Evolutionary conservation across 305 asterid genomes (phyloP), one percentile per base, ranked within the genome.

Genomic region (Fraxinus baroniana): DNA sequence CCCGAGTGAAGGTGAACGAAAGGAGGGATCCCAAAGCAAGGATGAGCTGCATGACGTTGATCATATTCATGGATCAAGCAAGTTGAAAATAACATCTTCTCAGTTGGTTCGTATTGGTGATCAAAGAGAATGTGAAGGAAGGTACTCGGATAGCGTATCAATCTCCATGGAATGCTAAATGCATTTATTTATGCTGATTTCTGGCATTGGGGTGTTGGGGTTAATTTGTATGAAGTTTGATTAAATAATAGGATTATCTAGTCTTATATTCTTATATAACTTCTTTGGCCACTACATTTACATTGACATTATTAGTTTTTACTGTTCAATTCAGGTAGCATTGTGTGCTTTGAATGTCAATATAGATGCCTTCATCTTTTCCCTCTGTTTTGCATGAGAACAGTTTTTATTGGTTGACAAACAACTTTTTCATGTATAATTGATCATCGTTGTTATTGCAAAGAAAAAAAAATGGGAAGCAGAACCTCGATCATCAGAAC

Each of bases 31-130:
- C 17, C 90, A 85, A 46, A 89, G 87, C 83, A 88, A 87, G 74
- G 92, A 78, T 68, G 89, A 86, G 74, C 32, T 81, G 73, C 86
- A 79, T 46, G 88, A 87, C 7, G 84, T 41, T 55, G 84, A 86
- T 78, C 87, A 80, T 72, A 89, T 80, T 55, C 89, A 36, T 5
- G 88, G 86, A 57, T 88, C 84, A 81, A 86, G 92, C 72, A 88
- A 87, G 81, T 90, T 87, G 81, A 87, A 88, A 81, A 89, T 81
- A 46, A 87, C 85, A 86, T 84, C 88, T 83, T 86, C 90, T 57
- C 89, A 83, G 57, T 90, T 85, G 74, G 81, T 81, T 39, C 88
- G 80, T 32, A 78, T 80, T 76, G 86, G 81, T 41, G 90, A 89
- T 82, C 90, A 83, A 6, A 87, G 87, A 81, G 89, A 83, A 72